Base-by-base conservation (phyloP, 345 rosid genomes). In the Rhodamnia argentea region DNA sequence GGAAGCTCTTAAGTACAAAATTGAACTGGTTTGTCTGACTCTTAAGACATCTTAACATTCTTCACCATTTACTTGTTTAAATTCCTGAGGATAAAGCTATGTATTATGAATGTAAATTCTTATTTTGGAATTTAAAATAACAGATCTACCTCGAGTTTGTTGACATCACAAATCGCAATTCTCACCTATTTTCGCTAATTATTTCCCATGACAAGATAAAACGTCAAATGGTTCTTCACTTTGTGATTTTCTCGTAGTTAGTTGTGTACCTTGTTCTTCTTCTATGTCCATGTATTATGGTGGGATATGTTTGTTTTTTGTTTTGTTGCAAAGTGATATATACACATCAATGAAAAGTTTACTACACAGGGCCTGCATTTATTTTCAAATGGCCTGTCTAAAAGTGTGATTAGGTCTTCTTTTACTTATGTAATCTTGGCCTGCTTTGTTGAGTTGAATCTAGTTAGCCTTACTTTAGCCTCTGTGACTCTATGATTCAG, bases 1-100 rank as follows among this genome's bases (percentile, higher is more conserved):
- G 52, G 99, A 93, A 93, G 97, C 99, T 86, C 59, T 83, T 27
- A 94, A 93, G 92, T 87, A 94, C 64, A 90, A 93, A 42, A 95
- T 97, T 87, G 99, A 97, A 89, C 87, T 97, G 92, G 99, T 94
- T 74, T 47, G 91, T 83, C 53, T 78, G 84, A 44, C 14, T 84
- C 78, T 37, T 70, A 70, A 70, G 47, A 32, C 24, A 70, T 16
- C 44, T 70, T 70, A 70, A 70, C 22, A 3, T 5, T 70, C 78
- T 70, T 70, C 13, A 70, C 44, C 26, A 70, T 37, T 32, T 64
- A 64, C 44, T 18, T 70, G 44, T 32, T 37, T 70, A 70, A 37
- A 32, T 70, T 70, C 47, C 26, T 3, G 22, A 32, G 47, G 78
- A 70, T 18, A 2, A 37, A 0, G 24, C 47, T 70, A 4, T 37